phyloP scores from a whole-genome alignment of 2,329 filamentous ascomycete species.

The Fusarium clavum region DNA sequence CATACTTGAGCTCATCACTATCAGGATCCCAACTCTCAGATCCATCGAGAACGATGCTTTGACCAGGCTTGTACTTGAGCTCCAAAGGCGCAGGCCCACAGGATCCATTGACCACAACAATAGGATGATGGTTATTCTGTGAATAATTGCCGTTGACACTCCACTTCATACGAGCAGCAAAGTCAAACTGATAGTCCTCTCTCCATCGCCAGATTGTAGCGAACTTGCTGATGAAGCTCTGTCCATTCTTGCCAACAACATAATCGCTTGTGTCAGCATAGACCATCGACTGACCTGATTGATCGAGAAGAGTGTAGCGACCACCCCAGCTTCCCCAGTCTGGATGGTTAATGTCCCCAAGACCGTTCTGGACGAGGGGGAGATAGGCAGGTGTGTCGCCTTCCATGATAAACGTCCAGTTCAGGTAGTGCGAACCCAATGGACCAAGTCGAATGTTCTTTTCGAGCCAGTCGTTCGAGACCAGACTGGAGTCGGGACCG shows the following conservation, averaged over 20 bases:
- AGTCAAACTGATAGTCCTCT: constrained; percentile 19
- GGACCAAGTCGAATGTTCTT: constrained; percentile 8
- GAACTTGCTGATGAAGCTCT: constrained; percentile 16
- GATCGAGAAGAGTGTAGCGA: constrained; percentile 16
- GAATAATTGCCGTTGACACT: constrained; percentile 8
- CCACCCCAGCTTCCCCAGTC: constrained; percentile 29
- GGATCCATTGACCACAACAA: not conserved
- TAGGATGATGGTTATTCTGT: not conserved
- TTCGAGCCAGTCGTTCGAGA: constrained; percentile 14
- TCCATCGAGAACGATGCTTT: not conserved
- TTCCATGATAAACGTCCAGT: constrained; percentile 25
- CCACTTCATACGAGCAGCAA: constrained; percentile 28
- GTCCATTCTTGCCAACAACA: not conserved
- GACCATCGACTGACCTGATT: not conserved
- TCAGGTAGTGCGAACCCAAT: constrained; percentile 5
- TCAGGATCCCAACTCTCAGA: constrained; percentile 10
- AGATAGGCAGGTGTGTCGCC: constrained; percentile 16
- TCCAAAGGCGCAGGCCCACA: not conserved
- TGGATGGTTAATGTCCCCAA: constrained; percentile 12
- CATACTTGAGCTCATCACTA: not conserved
- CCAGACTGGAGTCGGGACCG: constrained; percentile 3
- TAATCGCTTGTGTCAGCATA: constrained; percentile 22
- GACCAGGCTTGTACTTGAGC: not conserved
- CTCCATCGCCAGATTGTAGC: constrained; percentile 29
- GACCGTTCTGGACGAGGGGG: constrained; percentile 1